These are phyloP conservation scores for Ceratocystis huliohia DNA, from an alignment of 2,329 filamentous ascomycete genomes.

Conservation along the genomic window DNA sequence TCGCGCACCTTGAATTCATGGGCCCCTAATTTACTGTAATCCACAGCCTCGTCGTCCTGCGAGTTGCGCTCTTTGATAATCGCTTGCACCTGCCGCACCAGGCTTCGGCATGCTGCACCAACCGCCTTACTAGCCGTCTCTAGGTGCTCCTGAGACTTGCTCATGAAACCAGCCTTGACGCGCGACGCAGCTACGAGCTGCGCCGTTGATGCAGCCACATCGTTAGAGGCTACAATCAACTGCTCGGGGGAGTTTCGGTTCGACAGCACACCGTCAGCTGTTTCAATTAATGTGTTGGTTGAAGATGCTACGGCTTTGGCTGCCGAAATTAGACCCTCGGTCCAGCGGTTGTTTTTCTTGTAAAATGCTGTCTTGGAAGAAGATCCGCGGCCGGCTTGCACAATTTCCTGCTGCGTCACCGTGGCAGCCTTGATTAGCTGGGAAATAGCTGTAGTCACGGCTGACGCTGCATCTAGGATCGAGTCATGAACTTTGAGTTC, in stretches of 20 bases:
- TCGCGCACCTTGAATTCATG: constrained; percentile 98
- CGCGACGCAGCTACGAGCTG: constrained; percentile 90
- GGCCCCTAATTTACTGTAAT: constrained; percentile 75
- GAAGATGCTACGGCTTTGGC: constrained; percentile 90
- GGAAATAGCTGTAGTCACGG: constrained; percentile 86
- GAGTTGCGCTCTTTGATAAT: constrained; percentile 81
- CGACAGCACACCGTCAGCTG: constrained; percentile 86
- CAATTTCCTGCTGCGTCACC: constrained; percentile 87
- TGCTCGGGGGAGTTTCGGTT: constrained; percentile 90
- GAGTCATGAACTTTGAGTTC: constrained; percentile 92
- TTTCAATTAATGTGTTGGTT: constrained; percentile 95
- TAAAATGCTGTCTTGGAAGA: constrained; percentile 89
- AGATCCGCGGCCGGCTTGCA: constrained; percentile 77
- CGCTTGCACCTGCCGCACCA: constrained; percentile 86
- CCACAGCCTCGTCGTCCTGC: constrained; percentile 70
- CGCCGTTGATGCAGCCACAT: constrained; percentile 89
- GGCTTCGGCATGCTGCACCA: constrained; percentile 68
- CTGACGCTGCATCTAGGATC: constrained; percentile 83
- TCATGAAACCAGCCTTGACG: constrained; percentile 97
- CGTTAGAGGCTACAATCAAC: constrained; percentile 93
- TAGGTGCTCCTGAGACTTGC: constrained; percentile 83
- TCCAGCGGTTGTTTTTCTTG: constrained; percentile 99
- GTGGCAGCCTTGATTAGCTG: constrained; percentile 92
- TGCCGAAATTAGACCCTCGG: constrained; percentile 89
- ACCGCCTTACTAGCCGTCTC: constrained; percentile 90